Base-by-base conservation (phyloP, 352 stramenopile genomes). In the Phytophthora constricta region DNA sequence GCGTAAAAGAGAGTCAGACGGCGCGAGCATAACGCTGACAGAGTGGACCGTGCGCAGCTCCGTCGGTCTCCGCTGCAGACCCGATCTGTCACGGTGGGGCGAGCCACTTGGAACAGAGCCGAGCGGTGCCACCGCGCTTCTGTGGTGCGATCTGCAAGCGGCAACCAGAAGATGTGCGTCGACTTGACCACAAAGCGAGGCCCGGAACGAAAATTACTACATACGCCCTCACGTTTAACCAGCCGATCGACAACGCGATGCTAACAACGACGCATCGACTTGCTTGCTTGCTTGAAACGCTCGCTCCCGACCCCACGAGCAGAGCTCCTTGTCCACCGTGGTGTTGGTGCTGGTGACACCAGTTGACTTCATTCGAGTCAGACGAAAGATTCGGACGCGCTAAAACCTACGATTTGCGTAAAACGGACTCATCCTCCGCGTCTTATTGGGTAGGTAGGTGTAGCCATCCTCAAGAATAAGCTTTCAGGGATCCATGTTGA, bases 1-100 rank as follows among this genome's bases (percentile, higher is more conserved):
- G 37, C 34, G 59, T 69, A 70, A 19, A 70, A 70, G 60, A 74
- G 65, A 65, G 65, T 64, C 65, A 53, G 57, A 22, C 47, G 20
- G 2, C 31, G 26, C 23, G 57, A 22, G 33, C 65, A 73, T 50
- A 73, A 41, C 62, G 48, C 16, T 5, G 45, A 17, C 16, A 51
- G 49, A 47, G 57, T 68, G 58, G 62, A 54, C 62, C 43, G 19
- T 51, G 34, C 47, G 11, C 31, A n/a, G 27, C n/a, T 42, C 22
- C 25, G 37, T 53, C 33, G 42, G 41, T 47, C 41, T 54, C 64
- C 58, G 34, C 51, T 65, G 58, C 58, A 64, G 59, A 63, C 64
- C 28, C 22, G 64, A 72, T 72, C 64, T 62, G 65, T 72, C 65
- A 72, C 39, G 17, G 26, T 45, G 37, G 25, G 20, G 4, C 49